Conservation (phyloP, 83 land plant genomes). For the Picea abies region DNA sequence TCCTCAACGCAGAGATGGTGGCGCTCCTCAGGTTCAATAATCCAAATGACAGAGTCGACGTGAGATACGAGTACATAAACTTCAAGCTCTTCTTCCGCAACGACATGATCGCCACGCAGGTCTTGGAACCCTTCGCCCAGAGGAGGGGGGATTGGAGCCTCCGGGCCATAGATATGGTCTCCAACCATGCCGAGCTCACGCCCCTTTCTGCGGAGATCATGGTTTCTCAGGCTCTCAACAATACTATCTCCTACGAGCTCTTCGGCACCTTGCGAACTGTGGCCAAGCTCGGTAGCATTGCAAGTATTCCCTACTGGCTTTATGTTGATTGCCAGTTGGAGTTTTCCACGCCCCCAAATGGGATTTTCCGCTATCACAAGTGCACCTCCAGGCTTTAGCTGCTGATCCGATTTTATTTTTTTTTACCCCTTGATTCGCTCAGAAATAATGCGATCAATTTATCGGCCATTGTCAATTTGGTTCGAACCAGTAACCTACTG, state of each 20-base stretch:
- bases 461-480: too few relatives aligned
- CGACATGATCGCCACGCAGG: conserved; percentile 33
- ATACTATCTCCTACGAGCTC: conserved; percentile 24
- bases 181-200: conserved; percentile 45
- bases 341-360: conserved; percentile 43
- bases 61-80: conserved; percentile 39
- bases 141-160: conserved; percentile 14
- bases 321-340: conserved; percentile 27
- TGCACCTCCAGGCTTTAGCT: conserved; percentile 18
- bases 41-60: conserved; percentile 49
- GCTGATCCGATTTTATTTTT: too few relatives aligned
- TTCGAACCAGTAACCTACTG: too few relatives aligned
- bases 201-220: conserved; percentile 5
- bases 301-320: conserved; percentile 40
- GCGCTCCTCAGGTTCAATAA: conserved; percentile 57
- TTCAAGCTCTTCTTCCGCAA: conserved; percentile 42
- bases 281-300: conserved; percentile 32
- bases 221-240: conserved; percentile 17
- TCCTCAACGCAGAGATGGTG: conserved; percentile 61
- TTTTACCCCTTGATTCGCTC: too few relatives aligned
- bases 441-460: too few relatives aligned
- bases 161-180: conserved; percentile 32
- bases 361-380: conserved; percentile 28
- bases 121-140: conserved; percentile 41
- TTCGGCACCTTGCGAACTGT: conserved; percentile 37